Percentiles rank a stretch among this genome's conserved stretches.
Evolutionary conservation across 495 filamentous ascomycete species (phyloP).

Genomic region (Glonium stellatum): DNA sequence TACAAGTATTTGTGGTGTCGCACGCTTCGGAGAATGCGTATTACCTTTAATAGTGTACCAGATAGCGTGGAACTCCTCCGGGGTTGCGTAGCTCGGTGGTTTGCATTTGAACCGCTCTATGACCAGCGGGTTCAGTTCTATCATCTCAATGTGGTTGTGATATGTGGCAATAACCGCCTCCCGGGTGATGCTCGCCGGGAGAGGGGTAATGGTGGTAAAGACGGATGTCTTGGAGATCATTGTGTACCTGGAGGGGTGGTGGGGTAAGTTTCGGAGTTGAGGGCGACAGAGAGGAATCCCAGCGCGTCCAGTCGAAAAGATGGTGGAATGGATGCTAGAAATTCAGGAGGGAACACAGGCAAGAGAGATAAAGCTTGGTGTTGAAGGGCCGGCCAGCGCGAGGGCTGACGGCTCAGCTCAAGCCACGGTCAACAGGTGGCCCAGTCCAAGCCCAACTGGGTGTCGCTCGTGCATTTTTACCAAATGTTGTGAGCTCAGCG

Average conservation of each 20-base stretch:
- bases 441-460: no score
- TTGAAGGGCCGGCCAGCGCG: no score
- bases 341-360: no score
- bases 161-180: slow-evolving; percentile 61
- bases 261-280: not conserved
- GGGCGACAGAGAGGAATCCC: not conserved
- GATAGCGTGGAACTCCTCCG: slow-evolving; percentile 59
- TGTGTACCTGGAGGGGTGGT: not conserved
- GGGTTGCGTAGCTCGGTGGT: slow-evolving; percentile 52
- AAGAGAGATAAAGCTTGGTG: no score
- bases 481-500: no score
- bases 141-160: slow-evolving; percentile 68
- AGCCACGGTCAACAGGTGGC: no score
- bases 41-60: slow-evolving; percentile 60
- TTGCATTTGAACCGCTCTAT: slow-evolving; percentile 57
- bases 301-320: not conserved
- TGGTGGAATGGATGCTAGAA: no score
- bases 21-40: not conserved
- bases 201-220: slow-evolving; percentile 64
- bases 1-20: slow-evolving; percentile 39
- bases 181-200: slow-evolving; percentile 59
- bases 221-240: slow-evolving; percentile 46
- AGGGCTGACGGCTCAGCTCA: no score
- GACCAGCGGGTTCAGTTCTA: slow-evolving; percentile 74
- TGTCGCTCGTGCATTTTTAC: no score